phyloP scores from a whole-genome alignment of 2,329 filamentous ascomycete species.

The Arthrinium puccinioides region DNA sequence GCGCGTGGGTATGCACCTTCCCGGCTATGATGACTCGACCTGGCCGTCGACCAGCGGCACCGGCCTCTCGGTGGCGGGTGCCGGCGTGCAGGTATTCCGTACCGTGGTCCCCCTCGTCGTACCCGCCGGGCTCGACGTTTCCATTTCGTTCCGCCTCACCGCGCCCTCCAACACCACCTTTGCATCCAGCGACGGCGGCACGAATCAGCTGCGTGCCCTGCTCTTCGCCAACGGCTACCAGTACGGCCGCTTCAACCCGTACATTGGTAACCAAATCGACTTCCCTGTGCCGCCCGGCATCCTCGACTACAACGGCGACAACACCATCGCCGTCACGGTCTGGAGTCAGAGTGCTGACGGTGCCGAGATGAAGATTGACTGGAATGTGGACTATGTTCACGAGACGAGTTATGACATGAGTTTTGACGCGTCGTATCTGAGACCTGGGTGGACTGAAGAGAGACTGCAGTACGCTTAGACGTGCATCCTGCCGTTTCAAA shows the following conservation, averaged over 20 bases:
- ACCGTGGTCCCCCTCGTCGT: conserved; percentile 43
- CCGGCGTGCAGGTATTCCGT: conserved; percentile 50
- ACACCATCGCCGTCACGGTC: conserved; percentile 49
- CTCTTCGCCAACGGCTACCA: conserved; percentile 61
- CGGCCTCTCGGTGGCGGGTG: conserved; percentile 33
- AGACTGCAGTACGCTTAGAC: conserved; percentile 26
- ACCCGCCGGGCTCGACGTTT: conserved; percentile 44
- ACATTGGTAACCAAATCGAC: conserved; percentile 52
- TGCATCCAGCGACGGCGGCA: conserved; percentile 17
- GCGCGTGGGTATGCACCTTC: conserved; percentile 51
- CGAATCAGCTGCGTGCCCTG: conserved; percentile 38
- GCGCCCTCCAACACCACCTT: conserved; percentile 35
- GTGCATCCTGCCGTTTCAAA: neutral
- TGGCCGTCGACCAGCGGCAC: conserved; percentile 26
- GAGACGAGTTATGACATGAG: conserved; percentile 43
- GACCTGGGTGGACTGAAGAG: conserved; percentile 41
- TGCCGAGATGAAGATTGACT: conserved; percentile 39
- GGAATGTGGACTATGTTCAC: conserved; percentile 46
- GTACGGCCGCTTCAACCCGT: conserved; percentile 52
- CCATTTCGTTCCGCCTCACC: conserved; percentile 46
- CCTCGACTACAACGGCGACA: conserved; percentile 49
- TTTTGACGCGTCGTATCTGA: conserved; percentile 39
- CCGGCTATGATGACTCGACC: conserved; percentile 42
- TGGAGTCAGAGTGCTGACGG: conserved; percentile 52
- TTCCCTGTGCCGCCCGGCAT: conserved; percentile 55